These are phyloP conservation scores for Alternaria sp. DNA, from an alignment of 2,329 filamentous ascomycete species.

Conservation along the genomic window DNA sequence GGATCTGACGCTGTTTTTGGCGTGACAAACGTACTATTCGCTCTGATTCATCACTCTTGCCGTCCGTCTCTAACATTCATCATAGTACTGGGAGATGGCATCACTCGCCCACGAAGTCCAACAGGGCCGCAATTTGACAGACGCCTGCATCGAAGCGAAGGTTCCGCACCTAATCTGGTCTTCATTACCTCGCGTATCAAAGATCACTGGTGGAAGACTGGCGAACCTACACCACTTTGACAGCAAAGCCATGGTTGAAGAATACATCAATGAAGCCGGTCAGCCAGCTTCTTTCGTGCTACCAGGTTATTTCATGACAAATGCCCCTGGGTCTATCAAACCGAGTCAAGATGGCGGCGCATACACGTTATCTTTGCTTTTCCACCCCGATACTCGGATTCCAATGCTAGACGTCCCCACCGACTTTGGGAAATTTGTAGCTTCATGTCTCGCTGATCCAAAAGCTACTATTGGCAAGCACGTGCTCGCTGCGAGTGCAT, in stretches of 20 bases:
- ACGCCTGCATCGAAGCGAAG: conserved; percentile 20
- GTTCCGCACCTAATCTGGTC: conserved; percentile 35
- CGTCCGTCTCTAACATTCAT: conserved; percentile 7
- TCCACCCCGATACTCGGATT: conserved; percentile 16
- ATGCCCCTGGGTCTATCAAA: conserved; percentile 44
- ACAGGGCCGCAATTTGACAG: conserved; percentile 28
- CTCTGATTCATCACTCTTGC: neutral
- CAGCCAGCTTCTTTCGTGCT: conserved; percentile 4
- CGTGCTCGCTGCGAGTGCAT: conserved; percentile 4
- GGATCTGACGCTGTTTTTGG: conserved; percentile 60
- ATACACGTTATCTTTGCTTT: conserved; percentile 17
- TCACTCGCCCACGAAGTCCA: conserved; percentile 18
- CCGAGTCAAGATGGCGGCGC: conserved; percentile 25
- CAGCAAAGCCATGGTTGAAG: conserved; percentile 63
- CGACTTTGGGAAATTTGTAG: conserved; percentile 30
- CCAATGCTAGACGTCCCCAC: conserved; percentile 25
- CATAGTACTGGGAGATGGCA: conserved; percentile 14
- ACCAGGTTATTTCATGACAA: conserved; percentile 26
- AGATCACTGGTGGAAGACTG: conserved; percentile 43
- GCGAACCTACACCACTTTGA: conserved; percentile 61
- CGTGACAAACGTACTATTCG: conserved; percentile 50
- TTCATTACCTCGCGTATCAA: conserved; percentile 27
- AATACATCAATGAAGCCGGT: conserved; percentile 59
- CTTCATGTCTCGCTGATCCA: conserved; percentile 18
- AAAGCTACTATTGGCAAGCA: conserved; percentile 18